Percentiles rank a stretch among this genome's conserved stretches.
These are phyloP conservation scores for Skeletonema menzelii DNA, from an alignment of 108 stramenopile genomes.

Conservation along the genomic window DNA sequence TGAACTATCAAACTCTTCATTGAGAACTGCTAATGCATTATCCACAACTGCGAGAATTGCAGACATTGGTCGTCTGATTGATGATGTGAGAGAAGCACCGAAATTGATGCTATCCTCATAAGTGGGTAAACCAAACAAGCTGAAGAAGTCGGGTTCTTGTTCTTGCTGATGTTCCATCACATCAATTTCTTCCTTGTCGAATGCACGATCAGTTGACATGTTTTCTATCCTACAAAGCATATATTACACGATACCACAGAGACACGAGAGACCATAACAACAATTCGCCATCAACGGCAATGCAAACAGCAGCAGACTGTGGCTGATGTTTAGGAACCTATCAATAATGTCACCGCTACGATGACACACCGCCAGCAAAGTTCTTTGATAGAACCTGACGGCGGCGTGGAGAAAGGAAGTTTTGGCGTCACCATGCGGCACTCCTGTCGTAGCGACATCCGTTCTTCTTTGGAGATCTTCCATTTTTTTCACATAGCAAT, in stretches of 20 bases:
- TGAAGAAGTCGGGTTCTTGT: slow-evolving; percentile 1
- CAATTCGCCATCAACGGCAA: not conserved
- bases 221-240: not conserved
- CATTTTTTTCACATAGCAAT: too few relatives aligned
- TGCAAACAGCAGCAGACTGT: not conserved
- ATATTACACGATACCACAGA: not conserved
- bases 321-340: too few relatives aligned
- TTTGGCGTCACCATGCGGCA: too few relatives aligned
- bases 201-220: not conserved
- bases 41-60: slow-evolving; percentile 18
- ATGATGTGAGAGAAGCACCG: not conserved
- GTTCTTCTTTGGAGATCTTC: not conserved
- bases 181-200: not conserved
- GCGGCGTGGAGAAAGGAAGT: too few relatives aligned
- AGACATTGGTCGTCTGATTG: not conserved
- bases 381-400: too few relatives aligned
- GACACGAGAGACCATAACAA: not conserved
- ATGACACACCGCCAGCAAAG: too few relatives aligned
- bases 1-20: slow-evolving; percentile 26
- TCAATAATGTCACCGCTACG: too few relatives aligned
- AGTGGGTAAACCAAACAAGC: not conserved
- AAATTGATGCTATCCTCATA: not conserved
- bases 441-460: not conserved
- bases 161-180: not conserved
- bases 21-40: slow-evolving; percentile 21